A percentile compares a stretch with the other conserved stretches of the same genome.
Conservation (phyloP, 2,329 filamentous ascomycete genomes). For the Aureobasidium sp. region DNA sequence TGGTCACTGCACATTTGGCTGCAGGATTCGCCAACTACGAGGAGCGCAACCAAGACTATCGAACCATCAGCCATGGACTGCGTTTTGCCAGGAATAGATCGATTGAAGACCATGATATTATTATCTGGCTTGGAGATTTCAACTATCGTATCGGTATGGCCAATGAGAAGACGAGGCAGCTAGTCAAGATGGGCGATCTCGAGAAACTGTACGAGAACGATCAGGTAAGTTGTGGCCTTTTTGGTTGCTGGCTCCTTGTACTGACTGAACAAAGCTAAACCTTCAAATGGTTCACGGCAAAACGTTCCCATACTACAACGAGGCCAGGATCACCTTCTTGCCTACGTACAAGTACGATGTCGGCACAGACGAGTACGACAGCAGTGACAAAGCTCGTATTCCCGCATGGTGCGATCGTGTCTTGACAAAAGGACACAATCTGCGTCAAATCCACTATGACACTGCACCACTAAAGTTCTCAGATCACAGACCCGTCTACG, state of each 20-base stretch:
- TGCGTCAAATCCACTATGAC: conserved; percentile 76
- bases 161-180: conserved; percentile 65
- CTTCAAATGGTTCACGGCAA: conserved; percentile 91
- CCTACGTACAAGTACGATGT: conserved; percentile 96
- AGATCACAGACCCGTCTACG: conserved; percentile 92
- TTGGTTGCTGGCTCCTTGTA: too few relatives aligned
- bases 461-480: conserved; percentile 79
- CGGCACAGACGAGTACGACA: conserved; percentile 82
- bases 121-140: conserved; percentile 96
- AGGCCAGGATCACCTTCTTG: conserved; percentile 77
- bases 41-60: conserved; percentile 87
- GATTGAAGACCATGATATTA: conserved; percentile 84
- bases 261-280: conserved; percentile 52
- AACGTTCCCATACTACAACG: conserved; percentile 85
- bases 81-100: conserved; percentile 83
- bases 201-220: conserved; percentile 83
- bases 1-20: conserved; percentile 92
- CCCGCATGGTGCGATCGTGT: conserved; percentile 97
- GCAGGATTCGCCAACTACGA: conserved; percentile 96
- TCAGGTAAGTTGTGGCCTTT: conserved; percentile 39
- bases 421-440: conserved; percentile 72
- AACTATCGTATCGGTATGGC: conserved; percentile 90
- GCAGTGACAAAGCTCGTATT: conserved; percentile 88
- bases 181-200: conserved; percentile 65
- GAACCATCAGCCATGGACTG: conserved; percentile 77